phyloP scores from a whole-genome alignment of 192 early-diverging fungal species.

The Backusella morwellensis region DNA sequence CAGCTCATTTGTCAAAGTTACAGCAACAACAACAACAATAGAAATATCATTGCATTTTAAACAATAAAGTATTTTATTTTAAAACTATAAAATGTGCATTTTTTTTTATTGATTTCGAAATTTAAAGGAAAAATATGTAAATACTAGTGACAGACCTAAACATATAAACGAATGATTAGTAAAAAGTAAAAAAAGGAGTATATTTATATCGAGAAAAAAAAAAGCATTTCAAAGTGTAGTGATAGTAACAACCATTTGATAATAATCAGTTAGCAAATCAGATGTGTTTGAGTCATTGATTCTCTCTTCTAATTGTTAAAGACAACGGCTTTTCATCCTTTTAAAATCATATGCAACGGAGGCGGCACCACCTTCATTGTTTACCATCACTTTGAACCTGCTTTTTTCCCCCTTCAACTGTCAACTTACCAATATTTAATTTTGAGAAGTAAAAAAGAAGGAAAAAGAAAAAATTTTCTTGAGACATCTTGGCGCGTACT shows the following conservation, averaged over 20 bases:
- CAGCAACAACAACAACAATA: background rate
- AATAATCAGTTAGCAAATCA: conserved; percentile 8
- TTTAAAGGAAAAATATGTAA: too few species aligned
- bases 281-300: conserved; percentile 8
- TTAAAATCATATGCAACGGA: background rate
- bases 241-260: background rate
- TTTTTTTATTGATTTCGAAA: too few species aligned
- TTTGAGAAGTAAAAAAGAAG: background rate
- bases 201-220: background rate
- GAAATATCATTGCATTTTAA: too few species aligned
- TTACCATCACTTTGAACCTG: background rate
- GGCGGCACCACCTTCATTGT: background rate
- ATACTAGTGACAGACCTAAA: background rate
- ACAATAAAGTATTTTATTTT: too few species aligned
- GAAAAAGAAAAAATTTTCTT: background rate
- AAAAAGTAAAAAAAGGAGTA: background rate
- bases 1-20: conserved; percentile 45
- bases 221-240: background rate
- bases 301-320: background rate
- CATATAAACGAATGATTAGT: background rate
- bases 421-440: background rate
- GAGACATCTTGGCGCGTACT: background rate
- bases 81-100: too few species aligned
- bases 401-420: background rate
- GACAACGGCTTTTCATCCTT: conserved; percentile 1